A percentile compares a stretch with the other conserved stretches of the same genome.
Conservation (phyloP, 163 green algal species). For the Prototheca cutis region DNA sequence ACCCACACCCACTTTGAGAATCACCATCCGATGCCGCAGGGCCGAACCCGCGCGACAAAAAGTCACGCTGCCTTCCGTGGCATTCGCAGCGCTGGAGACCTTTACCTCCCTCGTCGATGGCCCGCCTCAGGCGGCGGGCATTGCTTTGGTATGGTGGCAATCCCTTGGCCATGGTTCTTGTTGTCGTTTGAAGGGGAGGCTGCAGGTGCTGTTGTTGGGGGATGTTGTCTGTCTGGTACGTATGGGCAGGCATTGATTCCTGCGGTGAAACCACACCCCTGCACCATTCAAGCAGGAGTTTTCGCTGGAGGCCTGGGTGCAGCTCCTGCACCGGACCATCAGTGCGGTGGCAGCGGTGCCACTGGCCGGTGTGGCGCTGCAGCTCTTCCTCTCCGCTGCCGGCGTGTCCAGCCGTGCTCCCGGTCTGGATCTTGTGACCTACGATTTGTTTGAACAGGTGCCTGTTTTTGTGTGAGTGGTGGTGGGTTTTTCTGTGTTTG, state of each 20-base stretch:
- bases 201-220: no score
- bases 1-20: no score
- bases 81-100: slow-evolving; percentile 51
- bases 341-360: slow-evolving; percentile 10
- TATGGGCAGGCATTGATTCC: no score
- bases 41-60: slow-evolving; percentile 53
- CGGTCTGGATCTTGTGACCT: slow-evolving; percentile 68
- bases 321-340: slow-evolving; percentile 10
- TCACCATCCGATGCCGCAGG: no score
- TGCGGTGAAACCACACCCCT: no score
- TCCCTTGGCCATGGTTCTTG: no score
- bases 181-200: no score
- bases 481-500: no score
- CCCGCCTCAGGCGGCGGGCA: slow-evolving; percentile 6
- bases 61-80: slow-evolving; percentile 66
- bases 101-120: slow-evolving; percentile 19
- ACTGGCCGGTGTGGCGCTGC: slow-evolving; percentile 29
- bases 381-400: slow-evolving; percentile 20
- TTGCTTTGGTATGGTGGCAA: no score
- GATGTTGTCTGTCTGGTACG: no score
- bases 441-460: slow-evolving; percentile 88
- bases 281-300: neutral
- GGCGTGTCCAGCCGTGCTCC: slow-evolving; percentile 51
- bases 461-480: neutral
- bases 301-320: slow-evolving; percentile 7